These are phyloP conservation scores for Bretschneidera sinensis DNA, from an alignment of 345 rosid genomes.

Conservation along the genomic window DNA sequence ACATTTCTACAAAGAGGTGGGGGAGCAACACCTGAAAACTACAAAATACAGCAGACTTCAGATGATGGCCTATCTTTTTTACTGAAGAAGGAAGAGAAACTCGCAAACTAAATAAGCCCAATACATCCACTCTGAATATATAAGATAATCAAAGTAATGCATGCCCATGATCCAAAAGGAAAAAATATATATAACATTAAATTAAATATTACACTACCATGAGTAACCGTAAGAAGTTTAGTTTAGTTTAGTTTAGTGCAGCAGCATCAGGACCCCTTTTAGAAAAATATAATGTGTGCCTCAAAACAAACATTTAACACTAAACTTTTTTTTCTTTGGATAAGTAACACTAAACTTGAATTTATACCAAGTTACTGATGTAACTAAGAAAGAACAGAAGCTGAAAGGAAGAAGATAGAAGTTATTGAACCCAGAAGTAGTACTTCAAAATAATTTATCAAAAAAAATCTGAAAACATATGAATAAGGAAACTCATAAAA, in stretches of 20 bases:
- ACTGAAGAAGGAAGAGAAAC: neutral
- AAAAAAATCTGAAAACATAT: too few species aligned
- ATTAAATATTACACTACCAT: neutral
- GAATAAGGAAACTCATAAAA: too few species aligned
- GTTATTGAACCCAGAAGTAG: too few species aligned
- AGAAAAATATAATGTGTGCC: too few species aligned
- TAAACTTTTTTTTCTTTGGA: too few species aligned
- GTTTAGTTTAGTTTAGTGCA: too few species aligned
- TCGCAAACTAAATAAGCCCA: conserved; percentile 9
- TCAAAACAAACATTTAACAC: too few species aligned
- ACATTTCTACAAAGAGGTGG: conserved; percentile 81
- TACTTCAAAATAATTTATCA: too few species aligned
- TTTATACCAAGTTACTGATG: neutral
- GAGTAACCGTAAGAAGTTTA: neutral
- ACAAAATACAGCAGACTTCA: conserved; percentile 28
- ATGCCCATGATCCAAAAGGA: neutral
- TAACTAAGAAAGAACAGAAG: too few species aligned
- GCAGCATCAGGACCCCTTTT: too few species aligned
- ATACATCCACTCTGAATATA: neutral
- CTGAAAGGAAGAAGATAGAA: too few species aligned
- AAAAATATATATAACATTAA: neutral
- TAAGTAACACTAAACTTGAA: neutral
- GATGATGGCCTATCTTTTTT: conserved; percentile 7
- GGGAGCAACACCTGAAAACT: conserved; percentile 85
- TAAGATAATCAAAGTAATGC: neutral